These are phyloP conservation scores for Coniophora puteana DNA, from an alignment of 1,284 basidiomycete genomes.

Conservation along the genomic window DNA sequence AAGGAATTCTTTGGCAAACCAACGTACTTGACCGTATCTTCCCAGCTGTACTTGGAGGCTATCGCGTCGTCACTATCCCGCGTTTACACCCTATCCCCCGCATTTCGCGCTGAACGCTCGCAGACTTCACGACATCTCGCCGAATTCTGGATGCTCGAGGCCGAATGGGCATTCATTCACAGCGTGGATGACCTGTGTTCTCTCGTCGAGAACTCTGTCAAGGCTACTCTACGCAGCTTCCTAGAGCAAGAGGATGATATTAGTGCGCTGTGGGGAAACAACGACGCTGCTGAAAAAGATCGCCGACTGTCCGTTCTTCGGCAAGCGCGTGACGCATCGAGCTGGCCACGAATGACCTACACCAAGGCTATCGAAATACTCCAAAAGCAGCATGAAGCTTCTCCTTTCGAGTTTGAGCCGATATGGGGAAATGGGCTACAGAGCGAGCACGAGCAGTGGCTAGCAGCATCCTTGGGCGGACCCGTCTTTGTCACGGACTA, in stretches of 20 bases:
- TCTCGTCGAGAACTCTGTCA: constrained; percentile 68
- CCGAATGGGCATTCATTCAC: constrained; percentile 72
- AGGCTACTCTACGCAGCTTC: constrained; percentile 38
- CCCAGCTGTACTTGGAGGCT: constrained; percentile 94
- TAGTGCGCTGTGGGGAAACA: no score
- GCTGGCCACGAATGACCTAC: constrained; percentile 80
- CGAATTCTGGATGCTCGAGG: constrained; percentile 99
- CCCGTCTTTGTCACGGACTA: constrained; percentile 95
- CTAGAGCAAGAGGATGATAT: no score
- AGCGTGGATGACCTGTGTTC: constrained; percentile 58
- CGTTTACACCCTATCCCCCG: constrained; percentile 89
- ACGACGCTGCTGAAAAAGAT: no score
- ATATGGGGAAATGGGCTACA: constrained; percentile 72
- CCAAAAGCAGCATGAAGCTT: constrained; percentile 31
- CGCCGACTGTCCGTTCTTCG: constrained; percentile 17
- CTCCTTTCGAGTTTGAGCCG: constrained; percentile 54
- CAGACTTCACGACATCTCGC: constrained; percentile 90
- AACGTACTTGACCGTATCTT: constrained; percentile 91
- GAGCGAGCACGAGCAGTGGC: constrained; percentile 91
- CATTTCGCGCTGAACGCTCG: constrained; percentile 90
- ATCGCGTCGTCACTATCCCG: constrained; percentile 75
- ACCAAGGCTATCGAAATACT: constrained; percentile 71
- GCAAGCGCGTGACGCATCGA: constrained; percentile 31
- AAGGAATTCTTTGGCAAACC: constrained; percentile 72
- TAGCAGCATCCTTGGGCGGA: constrained; percentile 62